These are phyloP conservation scores for Aulographum hederae DNA, from an alignment of 2,329 filamentous ascomycete genomes.

Conservation along the genomic window DNA sequence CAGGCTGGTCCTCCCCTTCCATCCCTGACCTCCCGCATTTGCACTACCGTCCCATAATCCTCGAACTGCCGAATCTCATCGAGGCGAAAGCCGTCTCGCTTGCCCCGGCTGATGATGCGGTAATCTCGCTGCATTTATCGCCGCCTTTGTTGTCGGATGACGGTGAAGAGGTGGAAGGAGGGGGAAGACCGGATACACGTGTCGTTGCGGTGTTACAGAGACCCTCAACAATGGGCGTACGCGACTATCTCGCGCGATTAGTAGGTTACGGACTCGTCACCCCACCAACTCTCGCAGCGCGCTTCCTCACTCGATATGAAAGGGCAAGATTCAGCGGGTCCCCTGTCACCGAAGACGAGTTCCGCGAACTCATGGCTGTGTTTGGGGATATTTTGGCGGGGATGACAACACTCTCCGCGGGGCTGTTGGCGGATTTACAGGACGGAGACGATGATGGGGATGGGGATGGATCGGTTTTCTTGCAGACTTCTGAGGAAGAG, in stretches of 20 bases:
- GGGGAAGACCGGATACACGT: slow-evolving; percentile 49
- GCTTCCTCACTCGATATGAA: slow-evolving; percentile 66
- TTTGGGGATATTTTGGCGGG: slow-evolving; percentile 65
- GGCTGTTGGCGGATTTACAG: slow-evolving; percentile 6
- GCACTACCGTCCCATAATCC: slow-evolving; percentile 66
- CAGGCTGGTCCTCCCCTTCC: slow-evolving; percentile 73
- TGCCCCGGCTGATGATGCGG: slow-evolving; percentile 36
- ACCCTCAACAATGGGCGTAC: slow-evolving; percentile 50
- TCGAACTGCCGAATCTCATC: slow-evolving; percentile 73
- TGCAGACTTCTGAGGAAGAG: too few species aligned
- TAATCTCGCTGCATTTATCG: slow-evolving; percentile 8
- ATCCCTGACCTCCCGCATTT: slow-evolving; percentile 58
- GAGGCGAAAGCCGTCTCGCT: slow-evolving; percentile 87
- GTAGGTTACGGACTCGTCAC: slow-evolving; percentile 45
- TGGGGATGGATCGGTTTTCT: too few species aligned
- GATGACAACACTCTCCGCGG: slow-evolving; percentile 34
- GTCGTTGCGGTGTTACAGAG: slow-evolving; percentile 57
- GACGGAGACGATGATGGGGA: slow-evolving; percentile 8
- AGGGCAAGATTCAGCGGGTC: slow-evolving; percentile 61
- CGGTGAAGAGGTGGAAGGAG: too few species aligned
- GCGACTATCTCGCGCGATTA: slow-evolving; percentile 62
- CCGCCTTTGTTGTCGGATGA: slow-evolving; percentile 18
- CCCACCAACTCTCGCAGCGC: slow-evolving; percentile 23
- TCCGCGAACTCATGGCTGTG: slow-evolving; percentile 62
- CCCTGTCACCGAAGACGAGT: slow-evolving; percentile 50